Evolutionary conservation across 495 filamentous ascomycete species (phyloP), one percentile per base, ranked within the genome.

Genomic region (Cercophora samala): DNA sequence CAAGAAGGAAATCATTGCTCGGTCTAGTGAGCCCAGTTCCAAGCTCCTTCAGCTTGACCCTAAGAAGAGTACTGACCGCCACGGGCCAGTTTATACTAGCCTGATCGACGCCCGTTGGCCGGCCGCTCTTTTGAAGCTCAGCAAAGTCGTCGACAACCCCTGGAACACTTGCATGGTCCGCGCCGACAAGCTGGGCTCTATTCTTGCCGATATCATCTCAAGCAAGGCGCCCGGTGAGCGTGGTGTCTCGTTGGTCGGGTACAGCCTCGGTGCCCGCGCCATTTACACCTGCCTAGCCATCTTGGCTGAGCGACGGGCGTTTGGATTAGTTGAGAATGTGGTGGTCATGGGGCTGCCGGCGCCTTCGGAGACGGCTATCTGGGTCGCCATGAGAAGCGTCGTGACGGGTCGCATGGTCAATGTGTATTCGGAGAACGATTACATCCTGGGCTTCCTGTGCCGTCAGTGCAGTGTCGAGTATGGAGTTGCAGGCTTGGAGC

Each of bases 151-250:
- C 32, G 95, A 97, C 71, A 97, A 96, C 76, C 92, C 92, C 0
- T 99, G 96, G 84, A 91, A 84, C 64, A 83, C 95, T 37, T 92
- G 89, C 11, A 93, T 91, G 75, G 82, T 87, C 29, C 85, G 93
- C 60, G 88, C 91, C 22, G 93, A 97, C 71, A 98, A 97, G 78
- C 90, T 92, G 0, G 95, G 95, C 0, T 78, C 85, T 42, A 87
- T 92, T 15, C 86, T 99, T 0, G 93, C 94, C 4, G 93, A 99
- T 74, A 88, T 92, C 17, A 78, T 99, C 60, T 91, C 95, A 68
- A 93, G 90, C 77, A 92, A 89, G 69, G 88, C 89, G 1, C 93
- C 96, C 71, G 95, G 95, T 17, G 92, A 97, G 75, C 85, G 95
- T 22, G 89, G 94, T 0, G 90, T 97, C 3, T 95, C 89, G 21